Evolutionary conservation across 768 basidiomycete species (phyloP), one percentile per base, ranked within the genome.

Genomic region (Russula foetens): DNA sequence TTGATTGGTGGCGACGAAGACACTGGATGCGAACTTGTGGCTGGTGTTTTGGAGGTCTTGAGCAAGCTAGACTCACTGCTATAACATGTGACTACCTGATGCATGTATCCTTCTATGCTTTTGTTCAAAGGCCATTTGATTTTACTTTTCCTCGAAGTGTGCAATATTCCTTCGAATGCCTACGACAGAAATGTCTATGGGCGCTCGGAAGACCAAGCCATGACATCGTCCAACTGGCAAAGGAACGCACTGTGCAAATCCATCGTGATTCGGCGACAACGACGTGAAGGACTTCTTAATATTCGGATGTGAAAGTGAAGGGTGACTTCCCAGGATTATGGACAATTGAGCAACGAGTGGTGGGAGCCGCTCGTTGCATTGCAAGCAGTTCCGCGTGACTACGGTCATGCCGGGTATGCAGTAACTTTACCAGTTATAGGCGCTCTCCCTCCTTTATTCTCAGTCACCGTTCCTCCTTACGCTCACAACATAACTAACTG

Each of bases 21-120:
- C 71, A 72, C 88, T 47, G 85, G 84, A 48, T 90, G 97, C 66
- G 97, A 99, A 77, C 79, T 98, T 54, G 77, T 98, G 11, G 91
- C 92, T 6, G 93, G 92, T 0, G 94, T 98, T 38, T 73, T 98
- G 62, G 93, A 97, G 75, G 94, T 98, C 47, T 81, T 97, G 64
- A 88, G 88, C 53, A 89, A 93, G 72, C 81, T 98, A 74, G 94
- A 98, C 75, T 93, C 90, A 62, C 71, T 93, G 69, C 76, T 92
- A 55, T 89, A 71, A 79, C 47, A 53, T 51, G 51, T 49, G 46
- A 31, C 45, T 62, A 43, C 21, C 24, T 33, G 14, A 21, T 57
- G 60, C 47, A 52, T 58, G 60, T 50, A 41, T 51, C 48, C 31
- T 57, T 56, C 48, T 11, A 38, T 31, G 35, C 23, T 43, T 43